Conservation (phyloP, 805 yeast species). For the Ogataea saltuana region DNA sequence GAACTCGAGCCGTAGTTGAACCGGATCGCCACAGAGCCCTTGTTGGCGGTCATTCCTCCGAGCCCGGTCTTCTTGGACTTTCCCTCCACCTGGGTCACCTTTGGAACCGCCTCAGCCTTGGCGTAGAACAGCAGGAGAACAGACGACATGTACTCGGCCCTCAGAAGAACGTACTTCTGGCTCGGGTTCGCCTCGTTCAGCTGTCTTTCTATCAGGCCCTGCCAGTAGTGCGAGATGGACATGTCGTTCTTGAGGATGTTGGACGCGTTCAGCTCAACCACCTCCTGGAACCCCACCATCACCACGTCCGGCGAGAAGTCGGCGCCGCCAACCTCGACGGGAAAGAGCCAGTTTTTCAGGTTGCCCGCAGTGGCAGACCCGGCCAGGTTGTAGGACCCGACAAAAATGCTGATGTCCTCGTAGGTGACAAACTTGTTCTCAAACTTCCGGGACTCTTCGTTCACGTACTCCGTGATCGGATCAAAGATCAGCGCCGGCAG, state of each 20-base stretch:
- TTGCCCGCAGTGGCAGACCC: constrained; percentile 65
- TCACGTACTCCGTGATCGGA: constrained; percentile 85
- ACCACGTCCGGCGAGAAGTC: constrained; percentile 69
- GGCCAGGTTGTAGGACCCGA: constrained; percentile 87
- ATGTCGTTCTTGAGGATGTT: constrained; percentile 85
- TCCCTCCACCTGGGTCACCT: constrained; percentile 87
- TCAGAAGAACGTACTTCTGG: constrained; percentile 55
- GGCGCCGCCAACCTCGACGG: constrained; percentile 53
- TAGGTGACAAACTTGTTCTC: constrained; percentile 58
- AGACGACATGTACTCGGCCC: constrained; percentile 78
- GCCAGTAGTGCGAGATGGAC: constrained; percentile 80
- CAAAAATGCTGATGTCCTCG: constrained; percentile 62
- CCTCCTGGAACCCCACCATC: constrained; percentile 91
- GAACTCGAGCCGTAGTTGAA: constrained; percentile 78
- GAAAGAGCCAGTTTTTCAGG: constrained; percentile 79
- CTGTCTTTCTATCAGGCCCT: constrained; percentile 59
- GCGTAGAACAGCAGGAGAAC: constrained; percentile 65
- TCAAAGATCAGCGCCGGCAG: constrained; percentile 74
- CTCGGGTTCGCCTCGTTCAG: constrained; percentile 44
- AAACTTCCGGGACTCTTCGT: constrained; percentile 53
- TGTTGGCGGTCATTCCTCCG: constrained; percentile 96
- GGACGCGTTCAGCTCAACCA: constrained; percentile 89
- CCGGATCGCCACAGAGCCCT: constrained; percentile 93
- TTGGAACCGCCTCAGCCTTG: constrained; percentile 43
- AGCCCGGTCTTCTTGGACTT: constrained; percentile 92